A percentile compares a stretch with the other conserved stretches of the same genome.
Conservation (phyloP, 345 rosid genomes). For the Zanthoxylum bungeanum region DNA sequence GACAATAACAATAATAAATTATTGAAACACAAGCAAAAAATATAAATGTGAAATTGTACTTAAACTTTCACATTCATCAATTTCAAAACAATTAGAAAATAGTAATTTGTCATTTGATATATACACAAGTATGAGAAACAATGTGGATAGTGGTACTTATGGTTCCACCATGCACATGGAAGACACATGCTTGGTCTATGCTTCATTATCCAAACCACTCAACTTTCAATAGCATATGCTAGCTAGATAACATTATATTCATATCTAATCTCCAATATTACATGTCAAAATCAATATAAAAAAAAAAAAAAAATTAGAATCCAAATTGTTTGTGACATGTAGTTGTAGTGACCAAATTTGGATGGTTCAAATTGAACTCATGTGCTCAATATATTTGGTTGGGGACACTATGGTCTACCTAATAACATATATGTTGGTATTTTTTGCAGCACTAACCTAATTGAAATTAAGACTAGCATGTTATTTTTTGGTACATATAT, state of each 20-base stretch:
- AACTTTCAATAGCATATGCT: neutral
- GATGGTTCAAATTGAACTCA: conserved; percentile 22
- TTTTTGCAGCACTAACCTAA: conserved; percentile 21
- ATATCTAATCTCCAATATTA: neutral
- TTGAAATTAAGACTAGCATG: conserved; percentile 9
- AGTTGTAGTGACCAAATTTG: conserved; percentile 3
- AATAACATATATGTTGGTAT: conserved; percentile 16
- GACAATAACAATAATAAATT: too few relatives aligned
- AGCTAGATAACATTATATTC: neutral
- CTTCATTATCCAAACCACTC: conserved; percentile 2
- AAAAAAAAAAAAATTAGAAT: neutral
- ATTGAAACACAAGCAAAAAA: neutral
- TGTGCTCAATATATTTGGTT: conserved; percentile 22
- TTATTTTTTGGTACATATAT: neutral
- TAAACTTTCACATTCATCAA: neutral
- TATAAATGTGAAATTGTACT: neutral
- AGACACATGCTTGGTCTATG: conserved; percentile 30
- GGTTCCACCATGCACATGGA: conserved; percentile 39
- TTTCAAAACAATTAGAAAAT: too few relatives aligned
- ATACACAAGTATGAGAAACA: neutral
- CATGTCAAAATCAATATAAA: neutral
- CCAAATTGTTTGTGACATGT: neutral
- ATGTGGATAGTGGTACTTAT: conserved; percentile 1
- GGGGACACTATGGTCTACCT: conserved; percentile 23
- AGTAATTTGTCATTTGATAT: neutral